A percentile compares a stretch with the other conserved stretches of the same genome.
Evolutionary conservation across 371 early-diverging fungal species (phyloP).

Genomic region (Circinella minor): DNA sequence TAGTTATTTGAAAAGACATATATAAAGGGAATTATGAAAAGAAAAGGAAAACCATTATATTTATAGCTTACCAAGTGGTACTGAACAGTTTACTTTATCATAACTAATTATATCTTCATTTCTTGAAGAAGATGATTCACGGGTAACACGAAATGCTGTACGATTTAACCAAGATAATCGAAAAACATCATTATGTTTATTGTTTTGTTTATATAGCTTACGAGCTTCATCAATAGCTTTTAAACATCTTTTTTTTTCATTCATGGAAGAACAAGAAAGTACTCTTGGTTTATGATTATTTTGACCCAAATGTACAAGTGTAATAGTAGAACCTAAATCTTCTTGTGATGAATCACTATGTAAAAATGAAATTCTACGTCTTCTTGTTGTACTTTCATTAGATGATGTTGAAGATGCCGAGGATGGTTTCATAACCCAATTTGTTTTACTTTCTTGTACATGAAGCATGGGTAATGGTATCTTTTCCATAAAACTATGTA

Average conservation of each 20-base stretch:
- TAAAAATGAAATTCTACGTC: conserved; percentile 6
- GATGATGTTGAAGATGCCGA: background rate
- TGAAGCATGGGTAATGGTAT: conserved; percentile 57
- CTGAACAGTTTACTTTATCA: conserved; percentile 63
- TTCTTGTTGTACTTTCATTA: background rate
- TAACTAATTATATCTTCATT: conserved; percentile 21
- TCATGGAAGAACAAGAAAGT: conserved; percentile 19
- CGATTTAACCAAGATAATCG: background rate
- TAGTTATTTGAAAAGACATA: too few species aligned
- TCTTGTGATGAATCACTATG: conserved; percentile 10
- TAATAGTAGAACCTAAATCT: background rate
- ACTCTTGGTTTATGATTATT: background rate
- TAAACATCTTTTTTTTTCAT: conserved; percentile 76
- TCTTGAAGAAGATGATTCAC: background rate
- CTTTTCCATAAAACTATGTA: conserved; percentile 51
- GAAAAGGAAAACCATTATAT: too few species aligned
- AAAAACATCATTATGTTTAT: background rate
- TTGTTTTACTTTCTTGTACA: conserved; percentile 12
- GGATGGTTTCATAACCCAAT: background rate
- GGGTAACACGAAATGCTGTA: background rate
- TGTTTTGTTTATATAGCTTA: conserved; percentile 15
- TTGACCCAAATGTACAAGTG: background rate
- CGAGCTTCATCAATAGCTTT: conserved; percentile 74
- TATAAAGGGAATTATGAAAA: too few species aligned
- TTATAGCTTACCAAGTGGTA: conserved; percentile 36